Conservation (phyloP, 1,139 yeast species). For the Hanseniaspora uvarum region DNA sequence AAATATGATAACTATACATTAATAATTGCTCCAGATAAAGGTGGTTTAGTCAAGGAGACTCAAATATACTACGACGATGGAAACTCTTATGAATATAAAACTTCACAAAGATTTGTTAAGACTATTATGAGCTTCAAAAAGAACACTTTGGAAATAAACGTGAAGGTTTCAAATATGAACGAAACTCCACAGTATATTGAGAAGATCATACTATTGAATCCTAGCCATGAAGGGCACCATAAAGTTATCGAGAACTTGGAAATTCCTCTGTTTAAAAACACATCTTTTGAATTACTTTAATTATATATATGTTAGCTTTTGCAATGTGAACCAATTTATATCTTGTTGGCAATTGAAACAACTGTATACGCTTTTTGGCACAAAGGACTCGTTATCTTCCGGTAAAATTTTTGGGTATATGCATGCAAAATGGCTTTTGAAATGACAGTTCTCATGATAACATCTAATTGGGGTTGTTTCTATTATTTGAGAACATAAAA, state of each 20-base stretch:
- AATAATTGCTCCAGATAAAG: slow-evolving; percentile 47
- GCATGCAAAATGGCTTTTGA: slow-evolving; percentile 39
- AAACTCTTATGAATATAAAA: slow-evolving; percentile 48
- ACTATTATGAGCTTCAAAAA: slow-evolving; percentile 33
- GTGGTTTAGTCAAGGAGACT: slow-evolving; percentile 47
- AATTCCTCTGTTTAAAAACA: slow-evolving; percentile 40
- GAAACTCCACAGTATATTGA: slow-evolving; percentile 10
- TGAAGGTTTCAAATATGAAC: slow-evolving; percentile 23
- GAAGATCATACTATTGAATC: slow-evolving; percentile 20
- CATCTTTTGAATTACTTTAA: slow-evolving; percentile 21
- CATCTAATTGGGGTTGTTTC: slow-evolving; percentile 26
- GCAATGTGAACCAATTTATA: slow-evolving; percentile 37
- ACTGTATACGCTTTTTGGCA: slow-evolving; percentile 34
- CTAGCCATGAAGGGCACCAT: slow-evolving; percentile 23
- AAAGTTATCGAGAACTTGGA: slow-evolving; percentile 45
- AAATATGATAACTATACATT: slow-evolving; percentile 72
- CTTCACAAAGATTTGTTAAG: slow-evolving; percentile 40
- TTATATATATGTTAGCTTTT: slow-evolving; percentile 30
- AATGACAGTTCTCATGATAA: slow-evolving; percentile 31
- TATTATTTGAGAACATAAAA: not conserved
- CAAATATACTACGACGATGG: slow-evolving; percentile 75
- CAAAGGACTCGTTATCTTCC: slow-evolving; percentile 23
- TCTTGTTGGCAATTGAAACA: slow-evolving; percentile 37
- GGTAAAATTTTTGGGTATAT: slow-evolving; percentile 28
- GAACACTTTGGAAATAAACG: slow-evolving; percentile 26